Conservation (phyloP, 75 land plant genomes). For the Picea glauca region DNA sequence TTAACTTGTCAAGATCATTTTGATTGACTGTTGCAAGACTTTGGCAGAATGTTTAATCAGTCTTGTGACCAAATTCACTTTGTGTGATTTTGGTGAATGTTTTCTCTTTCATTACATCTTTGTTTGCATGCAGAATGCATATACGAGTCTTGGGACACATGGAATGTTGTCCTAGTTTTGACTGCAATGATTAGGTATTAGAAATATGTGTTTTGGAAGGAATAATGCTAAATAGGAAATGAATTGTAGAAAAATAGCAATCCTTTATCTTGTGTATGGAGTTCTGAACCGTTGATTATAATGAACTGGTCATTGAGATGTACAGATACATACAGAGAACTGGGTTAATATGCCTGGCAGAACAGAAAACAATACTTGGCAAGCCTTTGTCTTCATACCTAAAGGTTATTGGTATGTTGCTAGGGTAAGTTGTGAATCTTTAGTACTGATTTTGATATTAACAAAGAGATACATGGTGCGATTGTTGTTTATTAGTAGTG, state of each 20-base stretch:
- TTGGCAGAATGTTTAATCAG: neutral
- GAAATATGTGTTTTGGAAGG: neutral
- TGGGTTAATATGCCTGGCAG: constrained; percentile 80
- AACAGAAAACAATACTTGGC: constrained; percentile 80
- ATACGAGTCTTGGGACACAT: neutral
- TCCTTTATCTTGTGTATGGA: neutral
- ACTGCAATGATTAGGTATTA: constrained; percentile 4
- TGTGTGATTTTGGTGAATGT: constrained; percentile 1
- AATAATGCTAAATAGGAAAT: neutral
- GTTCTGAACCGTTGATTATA: neutral
- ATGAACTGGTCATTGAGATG: constrained; percentile 4
- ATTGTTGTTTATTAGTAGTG: neutral
- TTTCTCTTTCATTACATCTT: neutral
- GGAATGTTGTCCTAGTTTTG: constrained; percentile 6
- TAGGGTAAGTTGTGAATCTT: constrained; percentile 35
- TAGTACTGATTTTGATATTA: neutral
- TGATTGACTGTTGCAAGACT: neutral
- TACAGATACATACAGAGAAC: constrained; percentile 83
- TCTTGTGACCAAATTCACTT: neutral
- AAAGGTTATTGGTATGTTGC: constrained; percentile 71
- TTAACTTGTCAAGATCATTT: neutral
- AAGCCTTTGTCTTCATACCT: constrained; percentile 74
- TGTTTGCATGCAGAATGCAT: neutral
- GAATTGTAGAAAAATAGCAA: neutral
- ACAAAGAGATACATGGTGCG: neutral